Conservation (phyloP, 176 grass and related monocot species). For the Thalia dealbata region DNA sequence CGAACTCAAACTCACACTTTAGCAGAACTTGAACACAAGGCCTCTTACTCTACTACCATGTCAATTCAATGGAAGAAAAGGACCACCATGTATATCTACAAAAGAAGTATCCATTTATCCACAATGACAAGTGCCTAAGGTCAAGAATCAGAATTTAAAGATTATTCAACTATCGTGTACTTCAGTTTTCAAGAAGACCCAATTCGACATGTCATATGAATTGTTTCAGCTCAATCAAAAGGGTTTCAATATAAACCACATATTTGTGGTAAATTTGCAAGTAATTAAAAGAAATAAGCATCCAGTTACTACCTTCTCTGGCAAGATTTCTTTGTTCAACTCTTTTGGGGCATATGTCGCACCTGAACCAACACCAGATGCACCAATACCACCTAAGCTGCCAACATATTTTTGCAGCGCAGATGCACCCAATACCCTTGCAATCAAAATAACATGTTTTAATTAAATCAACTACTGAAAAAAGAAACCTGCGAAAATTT, state of each 20-base stretch:
- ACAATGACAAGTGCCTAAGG: background rate
- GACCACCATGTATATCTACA: too few species aligned
- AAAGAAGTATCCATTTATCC: background rate
- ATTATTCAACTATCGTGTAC: background rate
- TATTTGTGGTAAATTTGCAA: background rate
- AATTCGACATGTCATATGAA: background rate
- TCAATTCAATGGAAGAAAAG: too few species aligned
- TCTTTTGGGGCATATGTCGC: conserved; percentile 83
- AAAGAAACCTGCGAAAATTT: background rate
- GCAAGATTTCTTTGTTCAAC: conserved; percentile 84
- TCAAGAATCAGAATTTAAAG: background rate
- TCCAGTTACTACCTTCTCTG: conserved; percentile 65
- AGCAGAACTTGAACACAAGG: too few species aligned
- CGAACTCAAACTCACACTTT: too few species aligned
- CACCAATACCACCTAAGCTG: conserved; percentile 79
- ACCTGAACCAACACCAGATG: conserved; percentile 76
- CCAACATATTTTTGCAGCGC: conserved; percentile 84
- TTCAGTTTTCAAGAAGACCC: background rate
- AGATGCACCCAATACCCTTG: conserved; percentile 69
- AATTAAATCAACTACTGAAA: conserved; percentile 18
- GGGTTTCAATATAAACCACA: background rate
- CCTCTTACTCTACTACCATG: too few species aligned
- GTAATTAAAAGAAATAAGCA: background rate
- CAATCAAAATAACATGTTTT: conserved; percentile 21
- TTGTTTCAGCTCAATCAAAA: background rate